Evolutionary conservation across 1,284 basidiomycete genomes (phyloP).

Genomic region (Malassezia brasiliensis): DNA sequence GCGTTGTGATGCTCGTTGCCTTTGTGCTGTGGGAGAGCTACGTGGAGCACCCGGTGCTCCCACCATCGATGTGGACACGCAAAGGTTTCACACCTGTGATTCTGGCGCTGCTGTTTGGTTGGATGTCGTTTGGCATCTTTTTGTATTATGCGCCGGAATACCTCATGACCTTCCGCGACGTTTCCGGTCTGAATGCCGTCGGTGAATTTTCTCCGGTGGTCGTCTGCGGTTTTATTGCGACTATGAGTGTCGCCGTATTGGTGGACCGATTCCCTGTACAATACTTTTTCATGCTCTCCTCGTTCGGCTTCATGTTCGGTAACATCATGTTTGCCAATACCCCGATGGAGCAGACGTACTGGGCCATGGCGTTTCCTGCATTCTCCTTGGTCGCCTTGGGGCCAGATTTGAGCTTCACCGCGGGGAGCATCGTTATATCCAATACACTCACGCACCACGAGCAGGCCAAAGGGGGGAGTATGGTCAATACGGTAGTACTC

Average conservation of each 20-base stretch:
- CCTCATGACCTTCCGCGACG: slow-evolving; percentile 17
- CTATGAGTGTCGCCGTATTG: slow-evolving; percentile 21
- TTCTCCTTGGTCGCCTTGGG: slow-evolving; percentile 24
- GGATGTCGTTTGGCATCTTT: slow-evolving; percentile 21
- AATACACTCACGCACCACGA: slow-evolving; percentile 23
- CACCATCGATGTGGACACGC: slow-evolving; percentile 22
- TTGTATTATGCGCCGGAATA: slow-evolving; percentile 6
- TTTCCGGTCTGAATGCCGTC: slow-evolving; percentile 14
- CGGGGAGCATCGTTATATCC: slow-evolving; percentile 27
- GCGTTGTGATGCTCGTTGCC: slow-evolving; percentile 19
- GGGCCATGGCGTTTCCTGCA: slow-evolving; percentile 22
- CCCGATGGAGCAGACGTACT: slow-evolving; percentile 20
- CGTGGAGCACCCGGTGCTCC: slow-evolving; percentile 24
- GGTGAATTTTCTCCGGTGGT: slow-evolving; percentile 20
- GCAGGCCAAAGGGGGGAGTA: slow-evolving; percentile 28
- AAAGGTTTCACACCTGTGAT: slow-evolving; percentile 18
- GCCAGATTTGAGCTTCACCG: slow-evolving; percentile 31
- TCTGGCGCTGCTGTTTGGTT: slow-evolving; percentile 22
- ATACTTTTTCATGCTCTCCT: slow-evolving; percentile 20
- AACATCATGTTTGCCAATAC: slow-evolving; percentile 19
- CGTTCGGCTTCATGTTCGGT: slow-evolving; percentile 27
- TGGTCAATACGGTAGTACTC: slow-evolving; percentile 37
- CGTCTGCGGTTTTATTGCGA: slow-evolving; percentile 22
- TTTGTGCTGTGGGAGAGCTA: slow-evolving; percentile 22
- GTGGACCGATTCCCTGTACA: slow-evolving; percentile 14